Percentiles rank a stretch among this genome's conserved stretches.
phyloP scores from a whole-genome alignment of 2,329 filamentous ascomycete genomes.

The Trichophyton simii region DNA sequence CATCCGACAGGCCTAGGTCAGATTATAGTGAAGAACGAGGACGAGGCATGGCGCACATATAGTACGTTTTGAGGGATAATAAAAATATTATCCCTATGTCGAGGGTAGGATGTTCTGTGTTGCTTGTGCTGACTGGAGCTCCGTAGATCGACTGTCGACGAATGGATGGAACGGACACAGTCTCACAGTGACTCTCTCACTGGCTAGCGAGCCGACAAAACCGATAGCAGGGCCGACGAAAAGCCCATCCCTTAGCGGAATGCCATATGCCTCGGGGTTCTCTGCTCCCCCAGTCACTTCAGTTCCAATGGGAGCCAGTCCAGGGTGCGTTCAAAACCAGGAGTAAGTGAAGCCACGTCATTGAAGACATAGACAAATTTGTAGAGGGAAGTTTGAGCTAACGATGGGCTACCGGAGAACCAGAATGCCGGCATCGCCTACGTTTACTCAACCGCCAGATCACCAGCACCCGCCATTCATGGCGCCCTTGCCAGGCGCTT shows the following conservation, averaged over 20 bases:
- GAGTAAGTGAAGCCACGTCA: slow-evolving; percentile 20
- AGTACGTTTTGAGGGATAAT: slow-evolving; percentile 17
- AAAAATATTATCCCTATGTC: neutral
- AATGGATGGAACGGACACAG: slow-evolving; percentile 34
- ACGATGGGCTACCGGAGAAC: neutral
- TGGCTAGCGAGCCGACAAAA: slow-evolving; percentile 29
- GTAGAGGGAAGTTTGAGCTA: neutral
- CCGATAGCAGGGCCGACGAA: slow-evolving; percentile 33
- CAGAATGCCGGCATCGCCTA: slow-evolving; percentile 11
- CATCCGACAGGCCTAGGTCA: slow-evolving; percentile 33
- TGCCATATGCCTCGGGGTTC: slow-evolving; percentile 20
- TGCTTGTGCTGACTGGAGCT: neutral
- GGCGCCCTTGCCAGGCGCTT: slow-evolving; percentile 3
- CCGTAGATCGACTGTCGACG: slow-evolving; percentile 28
- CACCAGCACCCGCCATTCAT: slow-evolving; percentile 9
- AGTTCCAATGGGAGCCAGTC: slow-evolving; percentile 17
- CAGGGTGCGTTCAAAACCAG: slow-evolving; percentile 25
- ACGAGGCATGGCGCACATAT: slow-evolving; percentile 34
- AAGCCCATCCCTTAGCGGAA: slow-evolving; percentile 22
- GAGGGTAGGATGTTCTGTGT: neutral
- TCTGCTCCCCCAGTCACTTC: slow-evolving; percentile 20
- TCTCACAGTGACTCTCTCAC: slow-evolving; percentile 30
- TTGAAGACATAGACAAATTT: neutral
- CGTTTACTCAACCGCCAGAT: slow-evolving; percentile 13
- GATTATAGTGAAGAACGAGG: slow-evolving; percentile 35